Evolutionary conservation across 345 rosid genomes (phyloP).

Genomic region (Syzygium aromaticum): DNA sequence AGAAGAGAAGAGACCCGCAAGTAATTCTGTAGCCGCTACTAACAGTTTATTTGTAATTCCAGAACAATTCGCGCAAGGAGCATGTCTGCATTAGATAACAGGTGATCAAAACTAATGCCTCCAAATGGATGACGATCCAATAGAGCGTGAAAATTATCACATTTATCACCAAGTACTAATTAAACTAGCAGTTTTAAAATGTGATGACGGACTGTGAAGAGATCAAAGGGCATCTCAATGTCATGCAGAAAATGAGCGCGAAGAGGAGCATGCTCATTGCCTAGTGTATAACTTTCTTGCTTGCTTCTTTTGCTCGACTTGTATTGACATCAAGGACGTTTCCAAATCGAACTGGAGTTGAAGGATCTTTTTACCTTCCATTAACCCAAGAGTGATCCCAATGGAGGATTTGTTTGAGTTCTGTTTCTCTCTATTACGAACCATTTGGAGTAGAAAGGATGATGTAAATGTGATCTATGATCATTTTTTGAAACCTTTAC

Average conservation of each 20-base stretch:
- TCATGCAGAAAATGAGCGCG: neutral
- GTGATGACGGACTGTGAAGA: neutral
- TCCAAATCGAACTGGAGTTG: neutral
- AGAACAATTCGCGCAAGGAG: neutral
- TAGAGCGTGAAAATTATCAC: neutral
- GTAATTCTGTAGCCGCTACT: neutral
- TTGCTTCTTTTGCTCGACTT: neutral
- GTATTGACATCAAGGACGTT: neutral
- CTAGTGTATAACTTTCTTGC: neutral
- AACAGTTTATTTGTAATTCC: neutral
- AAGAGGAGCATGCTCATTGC: neutral
- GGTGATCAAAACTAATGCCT: neutral
- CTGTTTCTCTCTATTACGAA: no score
- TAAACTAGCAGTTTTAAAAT: no score
- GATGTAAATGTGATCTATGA: neutral
- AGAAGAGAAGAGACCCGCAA: neutral
- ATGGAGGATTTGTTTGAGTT: neutral
- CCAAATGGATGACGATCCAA: accelerated
- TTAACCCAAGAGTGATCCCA: neutral
- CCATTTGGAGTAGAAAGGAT: neutral
- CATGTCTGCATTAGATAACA: neutral
- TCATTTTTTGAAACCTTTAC: neutral
- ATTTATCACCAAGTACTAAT: neutral
- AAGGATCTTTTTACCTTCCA: neutral
- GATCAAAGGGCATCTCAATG: neutral